These are phyloP conservation scores for Quercus bicolor DNA, from an alignment of 306 rosid species.

Conservation along the genomic window DNA sequence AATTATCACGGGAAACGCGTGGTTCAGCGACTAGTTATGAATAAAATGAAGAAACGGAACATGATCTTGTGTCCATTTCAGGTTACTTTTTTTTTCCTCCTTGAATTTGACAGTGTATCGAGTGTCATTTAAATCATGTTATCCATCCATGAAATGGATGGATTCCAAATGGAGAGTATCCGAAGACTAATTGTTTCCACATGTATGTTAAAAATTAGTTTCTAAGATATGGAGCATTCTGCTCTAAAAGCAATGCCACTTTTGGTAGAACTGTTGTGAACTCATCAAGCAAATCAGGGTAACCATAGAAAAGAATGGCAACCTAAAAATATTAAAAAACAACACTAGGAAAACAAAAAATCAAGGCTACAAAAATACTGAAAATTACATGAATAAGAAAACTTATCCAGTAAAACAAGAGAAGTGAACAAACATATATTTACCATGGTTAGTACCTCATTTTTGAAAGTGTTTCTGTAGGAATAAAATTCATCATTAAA, in stretches of 20 bases:
- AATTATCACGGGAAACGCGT: too few relatives aligned
- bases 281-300: slow-evolving; percentile 79
- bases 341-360: too few relatives aligned
- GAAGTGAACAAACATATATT: neutral
- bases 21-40: too few relatives aligned
- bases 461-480: slow-evolving; percentile 75
- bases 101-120: too few relatives aligned
- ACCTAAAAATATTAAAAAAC: neutral
- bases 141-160: too few relatives aligned
- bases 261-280: slow-evolving; percentile 89
- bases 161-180: too few relatives aligned
- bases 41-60: too few relatives aligned
- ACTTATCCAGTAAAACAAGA: neutral
- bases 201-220: slow-evolving; percentile 51
- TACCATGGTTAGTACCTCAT: too few relatives aligned
- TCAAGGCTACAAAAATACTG: neutral
- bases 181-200: slow-evolving; percentile 41
- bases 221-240: slow-evolving; percentile 47
- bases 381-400: neutral
- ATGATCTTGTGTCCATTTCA: too few relatives aligned
- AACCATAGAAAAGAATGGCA: slow-evolving; percentile 52
- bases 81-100: too few relatives aligned
- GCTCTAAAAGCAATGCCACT: slow-evolving; percentile 60
- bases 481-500: slow-evolving; percentile 20
- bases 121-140: too few relatives aligned